A percentile compares a stretch with the other conserved stretches of the same genome.
phyloP scores from a whole-genome alignment of 148 eudicot species.

The Vaccinium macrocarpon region DNA sequence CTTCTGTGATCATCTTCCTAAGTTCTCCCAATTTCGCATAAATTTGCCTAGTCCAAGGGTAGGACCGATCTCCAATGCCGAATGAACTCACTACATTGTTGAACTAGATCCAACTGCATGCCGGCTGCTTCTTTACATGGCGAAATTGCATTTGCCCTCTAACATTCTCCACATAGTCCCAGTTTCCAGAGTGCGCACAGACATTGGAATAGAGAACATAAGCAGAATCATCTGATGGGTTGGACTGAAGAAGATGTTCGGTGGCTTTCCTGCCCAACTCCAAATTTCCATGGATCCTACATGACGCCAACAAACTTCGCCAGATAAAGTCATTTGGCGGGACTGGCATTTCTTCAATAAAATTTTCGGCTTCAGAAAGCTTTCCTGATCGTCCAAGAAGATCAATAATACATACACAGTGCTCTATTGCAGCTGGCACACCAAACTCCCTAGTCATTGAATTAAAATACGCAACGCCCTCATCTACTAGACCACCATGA shows the following conservation, averaged over 20 bases:
- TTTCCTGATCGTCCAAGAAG: conserved; percentile 75
- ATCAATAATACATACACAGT: conserved; percentile 75
- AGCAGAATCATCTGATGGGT: conserved; percentile 79
- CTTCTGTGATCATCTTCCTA: conserved; percentile 48
- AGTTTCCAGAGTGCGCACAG: conserved; percentile 67
- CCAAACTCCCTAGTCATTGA: conserved; percentile 57
- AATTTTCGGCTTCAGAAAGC: conserved; percentile 59
- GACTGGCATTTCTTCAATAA: conserved; percentile 59
- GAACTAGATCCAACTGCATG: conserved; percentile 68
- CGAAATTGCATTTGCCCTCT: conserved; percentile 55
- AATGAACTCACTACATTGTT: conserved; percentile 50
- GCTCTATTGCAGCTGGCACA: conserved; percentile 66
- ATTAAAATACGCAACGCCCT: conserved; percentile 59
- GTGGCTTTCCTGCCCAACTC: conserved; percentile 64
- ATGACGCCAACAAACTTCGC: conserved; percentile 64
- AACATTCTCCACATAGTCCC: conserved; percentile 60
- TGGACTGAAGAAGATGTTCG: conserved; percentile 46
- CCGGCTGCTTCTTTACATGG: conserved; percentile 64
- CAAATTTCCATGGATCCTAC: conserved; percentile 64
- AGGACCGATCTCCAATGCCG: conserved; percentile 53
- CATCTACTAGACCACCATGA: conserved; percentile 75
- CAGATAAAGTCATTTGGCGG: conserved; percentile 69
- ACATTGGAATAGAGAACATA: conserved; percentile 78
- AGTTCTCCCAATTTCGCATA: conserved; percentile 47
- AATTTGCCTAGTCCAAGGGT: conserved; percentile 31